Base-by-base conservation (phyloP, 495 filamentous ascomycete genomes). In the Elasticomyces elasticus region DNA sequence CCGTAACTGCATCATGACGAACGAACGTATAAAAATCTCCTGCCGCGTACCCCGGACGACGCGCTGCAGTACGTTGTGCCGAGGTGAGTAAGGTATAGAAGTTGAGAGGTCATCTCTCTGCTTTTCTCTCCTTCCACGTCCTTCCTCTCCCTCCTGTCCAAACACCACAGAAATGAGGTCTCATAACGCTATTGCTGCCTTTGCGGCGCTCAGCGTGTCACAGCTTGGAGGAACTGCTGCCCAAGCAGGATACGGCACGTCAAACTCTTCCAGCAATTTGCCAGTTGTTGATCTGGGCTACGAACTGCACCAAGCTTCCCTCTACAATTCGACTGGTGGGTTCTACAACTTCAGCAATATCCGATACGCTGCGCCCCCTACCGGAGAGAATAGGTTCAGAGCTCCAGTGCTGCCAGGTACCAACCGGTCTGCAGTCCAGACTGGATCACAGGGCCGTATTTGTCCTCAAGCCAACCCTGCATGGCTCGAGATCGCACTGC, bases 271-370 rank as follows among this genome's bases (percentile, higher is more conserved):
- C 45, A 50, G 17, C 55, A 30, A 19, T 15, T 38, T 65, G 2
- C 76, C 76, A 2, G 59, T 70, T 20, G 72, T 79, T 31, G 76
- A 79, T 54, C 66, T 79, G 10, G 73, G 72, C 33, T 79, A 79
- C 56, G 67, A 74, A 50, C 38, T 71, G 9, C 72, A 79, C 26
- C 75, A 69, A 58, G 76, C 76, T 23, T 58, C 67, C 15, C 64
- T 61, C 41, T 72, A 68, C 57, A 76, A 76, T 66, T 71, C 72
- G 55, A 54, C 62, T 57, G 42, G 47, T 35, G 51, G 67, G 25
- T 67, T 72, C 57, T 82, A 80, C 55, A 80, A 76, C 52, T 82
- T 82, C 66, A 71, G 66, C 31, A 80, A 81, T 50, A 80, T 83
- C 58, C 74, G 77, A 24, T 83, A 77, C 64, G 78, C 76, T 6